Conservation (phyloP, 2,329 filamentous ascomycete species). For the Diaporthe amygdali region DNA sequence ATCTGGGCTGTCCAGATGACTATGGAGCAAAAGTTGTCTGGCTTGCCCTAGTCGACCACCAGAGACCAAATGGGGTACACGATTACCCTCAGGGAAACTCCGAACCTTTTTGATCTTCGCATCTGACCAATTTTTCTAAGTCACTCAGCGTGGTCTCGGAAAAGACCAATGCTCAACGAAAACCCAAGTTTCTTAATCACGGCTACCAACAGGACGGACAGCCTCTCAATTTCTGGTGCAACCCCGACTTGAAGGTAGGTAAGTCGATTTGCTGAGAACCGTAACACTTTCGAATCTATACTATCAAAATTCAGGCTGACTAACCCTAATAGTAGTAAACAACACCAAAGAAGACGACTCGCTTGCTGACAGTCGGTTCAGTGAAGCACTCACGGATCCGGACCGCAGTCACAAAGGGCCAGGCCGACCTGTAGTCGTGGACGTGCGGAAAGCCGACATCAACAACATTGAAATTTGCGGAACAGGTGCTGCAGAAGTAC, state of each 20-base stretch:
- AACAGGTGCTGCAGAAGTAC: conserved; percentile 54
- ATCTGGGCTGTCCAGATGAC: too few relatives aligned
- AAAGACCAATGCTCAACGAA: conserved; percentile 65
- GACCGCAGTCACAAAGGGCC: conserved; percentile 48
- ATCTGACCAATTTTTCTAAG: too few relatives aligned
- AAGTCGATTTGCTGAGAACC: not conserved
- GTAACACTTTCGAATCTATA: not conserved
- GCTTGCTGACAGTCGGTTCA: conserved; percentile 75
- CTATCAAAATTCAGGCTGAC: not conserved
- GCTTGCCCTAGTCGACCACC: too few relatives aligned
- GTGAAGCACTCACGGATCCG: conserved; percentile 69
- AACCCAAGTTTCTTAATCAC: conserved; percentile 35
- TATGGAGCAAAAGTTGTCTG: too few relatives aligned
- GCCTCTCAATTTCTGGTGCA: conserved; percentile 71
- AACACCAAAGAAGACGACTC: conserved; percentile 67
- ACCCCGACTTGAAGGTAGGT: conserved; percentile 65
- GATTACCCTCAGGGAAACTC: too few relatives aligned
- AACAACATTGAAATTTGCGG: conserved; percentile 70
- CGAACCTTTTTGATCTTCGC: too few relatives aligned
- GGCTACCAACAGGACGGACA: conserved; percentile 62
- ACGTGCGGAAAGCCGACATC: conserved; percentile 71
- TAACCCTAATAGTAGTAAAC: conserved; percentile 53
- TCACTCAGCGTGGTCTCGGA: too few relatives aligned
- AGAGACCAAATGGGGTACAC: too few relatives aligned
- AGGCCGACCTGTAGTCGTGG: conserved; percentile 54